phyloP scores from a whole-genome alignment of 768 basidiomycete genomes.

The Cytidiella melzeri region DNA sequence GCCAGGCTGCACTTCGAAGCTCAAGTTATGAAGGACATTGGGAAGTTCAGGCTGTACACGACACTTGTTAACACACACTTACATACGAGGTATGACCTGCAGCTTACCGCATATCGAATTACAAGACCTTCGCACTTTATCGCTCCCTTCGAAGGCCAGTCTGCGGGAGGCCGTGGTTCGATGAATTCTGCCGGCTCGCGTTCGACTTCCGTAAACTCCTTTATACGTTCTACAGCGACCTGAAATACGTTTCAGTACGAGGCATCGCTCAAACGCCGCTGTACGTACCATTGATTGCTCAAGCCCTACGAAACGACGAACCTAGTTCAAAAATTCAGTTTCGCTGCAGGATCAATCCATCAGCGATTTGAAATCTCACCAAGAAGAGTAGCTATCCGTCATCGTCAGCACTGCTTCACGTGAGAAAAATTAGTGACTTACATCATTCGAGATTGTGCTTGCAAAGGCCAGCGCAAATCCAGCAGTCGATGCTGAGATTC shows the following conservation, averaged over 20 bases:
- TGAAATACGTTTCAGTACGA: constrained; percentile 21
- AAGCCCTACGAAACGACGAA: constrained; percentile 78
- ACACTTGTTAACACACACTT: too few species aligned
- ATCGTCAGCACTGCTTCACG: not conserved
- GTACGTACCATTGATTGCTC: constrained; percentile 86
- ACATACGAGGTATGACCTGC: not conserved
- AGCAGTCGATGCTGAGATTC: constrained; percentile 73
- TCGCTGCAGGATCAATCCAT: too few species aligned
- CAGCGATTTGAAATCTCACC: constrained; percentile 28
- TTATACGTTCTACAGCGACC: constrained; percentile 85
- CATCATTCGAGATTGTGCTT: constrained; percentile 64
- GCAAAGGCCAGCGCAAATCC: constrained; percentile 88
- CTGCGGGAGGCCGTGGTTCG: constrained; percentile 73
- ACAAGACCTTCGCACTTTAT: constrained; percentile 70
- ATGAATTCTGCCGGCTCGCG: constrained; percentile 79
- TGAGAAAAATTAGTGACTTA: constrained; percentile 24
- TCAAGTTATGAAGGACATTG: constrained; percentile 74
- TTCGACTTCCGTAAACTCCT: constrained; percentile 79
- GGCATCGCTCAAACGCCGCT: not conserved
- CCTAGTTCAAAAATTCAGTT: constrained; percentile 23
- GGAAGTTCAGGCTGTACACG: constrained; percentile 70
- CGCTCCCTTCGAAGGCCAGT: constrained; percentile 72
- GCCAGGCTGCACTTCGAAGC: constrained; percentile 64
- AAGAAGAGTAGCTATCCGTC: constrained; percentile 48
- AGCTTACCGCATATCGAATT: constrained; percentile 70